phyloP scores from a whole-genome alignment of 768 basidiomycete species.

The Tylopilus plumbeoviolaceoides region DNA sequence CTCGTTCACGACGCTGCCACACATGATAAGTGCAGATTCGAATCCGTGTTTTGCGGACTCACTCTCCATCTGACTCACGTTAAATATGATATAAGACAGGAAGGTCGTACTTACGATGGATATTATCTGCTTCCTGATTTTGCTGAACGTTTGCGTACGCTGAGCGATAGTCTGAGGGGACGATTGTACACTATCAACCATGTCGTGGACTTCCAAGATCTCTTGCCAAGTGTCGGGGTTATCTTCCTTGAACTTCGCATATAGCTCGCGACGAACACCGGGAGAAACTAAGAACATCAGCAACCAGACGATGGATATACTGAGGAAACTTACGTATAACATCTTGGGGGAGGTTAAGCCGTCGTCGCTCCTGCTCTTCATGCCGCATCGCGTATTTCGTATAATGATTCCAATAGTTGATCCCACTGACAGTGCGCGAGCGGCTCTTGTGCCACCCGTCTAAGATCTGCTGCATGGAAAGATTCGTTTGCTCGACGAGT shows the following conservation, averaged over 20 bases:
- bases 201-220: not conserved
- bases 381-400: conserved; percentile 1
- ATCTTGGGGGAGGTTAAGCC: not conserved
- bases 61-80: not conserved
- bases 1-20: not conserved
- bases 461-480: not conserved
- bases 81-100: not conserved
- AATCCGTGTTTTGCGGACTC: not conserved
- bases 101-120: not conserved
- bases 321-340: not conserved
- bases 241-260: conserved; percentile 7
- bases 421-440: not conserved
- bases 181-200: not conserved
- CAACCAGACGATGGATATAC: no score
- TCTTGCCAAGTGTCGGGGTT: conserved; percentile 5
- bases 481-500: not conserved
- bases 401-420: conserved; percentile 8
- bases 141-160: not conserved
- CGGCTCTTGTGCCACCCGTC: conserved; percentile 7
- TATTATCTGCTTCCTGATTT: not conserved
- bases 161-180: not conserved
- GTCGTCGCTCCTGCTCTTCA: not conserved
- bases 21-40: conserved; percentile 2
- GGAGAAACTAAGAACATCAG: not conserved
- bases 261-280: not conserved